Evolutionary conservation across 208 protist genomes (phyloP), one percentile per base, ranked within the genome.

Genomic region (Angomonas ambiguus): DNA sequence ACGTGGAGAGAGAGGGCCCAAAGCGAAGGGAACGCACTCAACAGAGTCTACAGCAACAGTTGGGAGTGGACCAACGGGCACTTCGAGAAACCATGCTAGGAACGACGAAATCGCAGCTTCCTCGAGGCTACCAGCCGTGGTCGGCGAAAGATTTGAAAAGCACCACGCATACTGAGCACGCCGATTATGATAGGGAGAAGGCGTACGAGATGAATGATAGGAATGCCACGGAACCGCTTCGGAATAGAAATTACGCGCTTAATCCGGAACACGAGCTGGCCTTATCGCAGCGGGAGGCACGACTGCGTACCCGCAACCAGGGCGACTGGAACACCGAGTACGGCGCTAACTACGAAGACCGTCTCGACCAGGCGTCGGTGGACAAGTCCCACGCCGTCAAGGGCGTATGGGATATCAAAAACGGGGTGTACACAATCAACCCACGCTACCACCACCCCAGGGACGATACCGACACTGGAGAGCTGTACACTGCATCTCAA

Each of bases 371-470:
- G 66, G 78, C 86, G 2, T 72, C 90, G 22, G 73, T 92, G 18
- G 78, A 76, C 16, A 88, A 86, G 70, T 61, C 71, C 16, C 71
- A 86, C 69, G 80, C 80, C 18, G 85, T 75, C 20, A 78, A 67
- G 33, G 75, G 74, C 55, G 80, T 94, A 28, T 94, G 92, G 66
- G 87, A 89, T 71, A 88, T 96, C 25, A n/a, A 76, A 33, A 60
- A 94, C 33, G 87, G 91, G 31, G 74, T 81, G 25, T 93, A 92
- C 77, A 96, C 91, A 0, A 96, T 96, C 71, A 71, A 91, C 59
- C 80, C 81, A 32, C 75, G 75, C 48, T 88, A 80, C 35, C 91
- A 96, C 68, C 87, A 94, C 59, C 91, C 91, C 16, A 82, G 91
- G 30, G 70, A 78, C 38, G 91, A 93, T 62, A 81, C 78, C 27